Base-by-base conservation (phyloP, 108 stramenopile genomes). In the Pseudonitzschia multistriata region DNA sequence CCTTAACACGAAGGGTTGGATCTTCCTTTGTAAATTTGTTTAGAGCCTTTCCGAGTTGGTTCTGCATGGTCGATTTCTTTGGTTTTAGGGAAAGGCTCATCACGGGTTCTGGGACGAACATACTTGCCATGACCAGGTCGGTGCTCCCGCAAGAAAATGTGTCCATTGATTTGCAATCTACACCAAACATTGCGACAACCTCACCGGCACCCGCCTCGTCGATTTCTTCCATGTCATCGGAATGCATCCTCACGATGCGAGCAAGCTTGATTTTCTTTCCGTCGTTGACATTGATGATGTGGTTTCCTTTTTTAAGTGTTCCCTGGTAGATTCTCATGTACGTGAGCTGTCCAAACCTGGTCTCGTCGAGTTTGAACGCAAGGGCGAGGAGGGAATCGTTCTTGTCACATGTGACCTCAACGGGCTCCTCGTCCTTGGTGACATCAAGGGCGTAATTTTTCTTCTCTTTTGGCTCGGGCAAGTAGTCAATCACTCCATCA, bases 281-380 rank as follows among this genome's bases (percentile, higher is more conserved):
- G 54, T 70, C 81, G 52, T 82, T 85, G 3, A 95, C 89, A 66
- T 98, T 98, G 59, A 75, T 73, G 40, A 97, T 90, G 48, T 68
- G 62, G 62, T 81, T 89, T 42, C 96, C 96, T 73, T 92, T 95
- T 76, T 94, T 93, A 0, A 98, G 74, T 70, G 62, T 90, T 29
- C 98, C 98, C 81, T 97, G 98, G 66, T 98, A 98, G 17, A 98
- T 76, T 24, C 99, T 81, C 95, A 99, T 96, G 81, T 99, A 99
- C 0, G 99, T 99, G 17, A 99, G 84, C 71, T 99, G 99, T 1
- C 99, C 99, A 70, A 90, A 99, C 28, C 78, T 89, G 1, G 96
- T 93, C 68, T 99, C 99, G 74, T 99, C 99, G 49, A 99, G 81
- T 82, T 99, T 99, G 88, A 99, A 99, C 3, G 99, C 99, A 35